Percentiles rank a stretch among this genome's conserved stretches.
phyloP scores from a whole-genome alignment of 1,284 basidiomycete genomes.

The Tilletia horrida region DNA sequence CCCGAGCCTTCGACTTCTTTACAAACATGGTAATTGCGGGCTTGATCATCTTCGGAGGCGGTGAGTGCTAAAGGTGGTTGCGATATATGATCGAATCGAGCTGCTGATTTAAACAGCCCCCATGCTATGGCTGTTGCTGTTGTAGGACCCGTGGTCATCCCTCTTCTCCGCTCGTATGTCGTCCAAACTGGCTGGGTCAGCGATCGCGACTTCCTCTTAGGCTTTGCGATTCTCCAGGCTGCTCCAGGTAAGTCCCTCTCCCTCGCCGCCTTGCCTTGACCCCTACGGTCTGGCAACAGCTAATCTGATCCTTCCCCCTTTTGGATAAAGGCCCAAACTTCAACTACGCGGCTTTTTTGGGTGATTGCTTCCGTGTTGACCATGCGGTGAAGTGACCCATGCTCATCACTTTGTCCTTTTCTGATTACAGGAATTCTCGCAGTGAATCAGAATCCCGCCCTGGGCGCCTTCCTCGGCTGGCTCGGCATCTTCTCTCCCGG shows the following conservation, averaged over 20 bases:
- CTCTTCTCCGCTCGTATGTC: background rate
- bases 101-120: background rate
- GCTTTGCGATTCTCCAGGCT: conserved; percentile 61
- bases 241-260: conserved; percentile 30
- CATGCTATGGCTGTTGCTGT: conserved; percentile 9
- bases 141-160: conserved; percentile 12
- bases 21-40: conserved; percentile 59
- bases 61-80: conserved; percentile 58
- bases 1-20: conserved; percentile 56
- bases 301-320: background rate
- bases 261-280: conserved; percentile 26
- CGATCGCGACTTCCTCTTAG: conserved; percentile 62
- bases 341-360: conserved; percentile 64
- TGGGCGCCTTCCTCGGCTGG: conserved; percentile 60
- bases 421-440: too few species aligned
- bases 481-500: conserved; percentile 54
- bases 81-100: background rate
- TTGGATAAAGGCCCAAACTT: conserved; percentile 62
- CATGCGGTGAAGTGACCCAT: too few species aligned
- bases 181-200: conserved; percentile 22
- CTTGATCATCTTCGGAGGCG: conserved; percentile 65
- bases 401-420: too few species aligned
- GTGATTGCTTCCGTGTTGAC: too few species aligned
- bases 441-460: conserved; percentile 49
- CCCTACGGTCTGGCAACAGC: too few species aligned